These are phyloP conservation scores for Trichomonas vaginalis DNA, from an alignment of 208 protist species.

Conservation along the genomic window DNA sequence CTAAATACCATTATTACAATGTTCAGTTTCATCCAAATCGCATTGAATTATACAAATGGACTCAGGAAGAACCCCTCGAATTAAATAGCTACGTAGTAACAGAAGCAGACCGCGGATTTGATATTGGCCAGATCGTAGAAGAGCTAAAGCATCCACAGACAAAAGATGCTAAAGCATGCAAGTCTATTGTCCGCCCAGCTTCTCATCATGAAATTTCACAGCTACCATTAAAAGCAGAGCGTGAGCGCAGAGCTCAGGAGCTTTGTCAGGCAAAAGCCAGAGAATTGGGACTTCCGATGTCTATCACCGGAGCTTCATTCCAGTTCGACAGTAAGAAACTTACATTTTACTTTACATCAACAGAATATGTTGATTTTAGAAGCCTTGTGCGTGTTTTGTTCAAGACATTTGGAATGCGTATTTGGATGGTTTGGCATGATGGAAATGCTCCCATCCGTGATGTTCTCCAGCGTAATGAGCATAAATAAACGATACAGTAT, in stretches of 20 bases:
- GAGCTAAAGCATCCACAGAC: not conserved
- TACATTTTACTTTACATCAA: not conserved
- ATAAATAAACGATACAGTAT: not conserved
- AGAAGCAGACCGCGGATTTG: not conserved
- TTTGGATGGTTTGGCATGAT: conserved; percentile 17
- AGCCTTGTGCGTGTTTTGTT: not conserved
- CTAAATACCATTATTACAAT: not conserved
- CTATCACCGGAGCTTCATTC: not conserved
- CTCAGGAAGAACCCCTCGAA: not conserved
- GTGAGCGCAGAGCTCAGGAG: not conserved
- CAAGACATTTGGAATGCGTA: not conserved
- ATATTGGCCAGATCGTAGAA: not conserved
- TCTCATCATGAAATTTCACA: not conserved
- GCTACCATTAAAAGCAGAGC: not conserved
- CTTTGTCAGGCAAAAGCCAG: not conserved
- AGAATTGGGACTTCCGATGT: not conserved
- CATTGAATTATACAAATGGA: not conserved
- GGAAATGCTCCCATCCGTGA: not conserved
- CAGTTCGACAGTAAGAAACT: conserved; percentile 12
- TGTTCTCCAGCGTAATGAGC: not conserved
- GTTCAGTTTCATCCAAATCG: conserved; percentile 15
- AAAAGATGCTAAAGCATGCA: not conserved
- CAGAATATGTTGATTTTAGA: not conserved
- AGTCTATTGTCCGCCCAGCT: not conserved
- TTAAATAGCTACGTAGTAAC: not conserved